Evolutionary conservation across 805 yeast species (phyloP).

Genomic region (Starmerella floris): DNA sequence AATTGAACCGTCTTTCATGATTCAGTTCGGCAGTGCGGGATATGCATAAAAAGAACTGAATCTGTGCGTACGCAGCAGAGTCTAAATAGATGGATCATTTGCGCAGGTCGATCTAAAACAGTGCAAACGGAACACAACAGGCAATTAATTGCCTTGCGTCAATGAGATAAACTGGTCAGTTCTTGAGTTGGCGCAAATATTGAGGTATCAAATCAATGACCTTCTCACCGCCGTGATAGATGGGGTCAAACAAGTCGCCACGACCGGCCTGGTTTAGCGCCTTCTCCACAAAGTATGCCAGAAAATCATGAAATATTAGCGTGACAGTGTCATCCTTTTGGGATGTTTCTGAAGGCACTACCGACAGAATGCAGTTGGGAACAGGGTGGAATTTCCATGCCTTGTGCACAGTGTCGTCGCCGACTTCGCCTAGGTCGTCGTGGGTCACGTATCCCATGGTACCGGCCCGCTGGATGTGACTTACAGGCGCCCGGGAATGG

Average conservation of each 20-base stretch:
- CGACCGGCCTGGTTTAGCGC: constrained; percentile 32
- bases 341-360: not conserved
- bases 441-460: constrained; percentile 55
- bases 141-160: too few species aligned
- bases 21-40: too few species aligned
- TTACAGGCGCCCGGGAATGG: not conserved
- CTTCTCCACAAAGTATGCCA: constrained; percentile 38
- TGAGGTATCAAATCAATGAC: constrained; percentile 25
- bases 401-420: constrained; percentile 67
- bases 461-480: not conserved
- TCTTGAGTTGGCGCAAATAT: constrained; percentile 20
- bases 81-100: too few species aligned
- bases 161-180: too few species aligned
- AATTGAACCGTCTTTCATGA: too few species aligned
- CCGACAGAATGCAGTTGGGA: constrained; percentile 64
- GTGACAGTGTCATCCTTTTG: constrained; percentile 38
- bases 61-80: too few species aligned
- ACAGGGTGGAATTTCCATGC: constrained; percentile 45
- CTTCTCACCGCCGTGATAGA: constrained; percentile 22
- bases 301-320: constrained; percentile 67
- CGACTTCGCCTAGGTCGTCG: constrained; percentile 75
- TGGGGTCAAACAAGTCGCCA: constrained; percentile 15
- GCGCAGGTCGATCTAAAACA: too few species aligned
- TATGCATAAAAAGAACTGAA: too few species aligned
- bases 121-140: too few species aligned